Evolutionary conservation across 2,329 filamentous ascomycete species (phyloP).

Genomic region (Cordyceps cateniannulata): DNA sequence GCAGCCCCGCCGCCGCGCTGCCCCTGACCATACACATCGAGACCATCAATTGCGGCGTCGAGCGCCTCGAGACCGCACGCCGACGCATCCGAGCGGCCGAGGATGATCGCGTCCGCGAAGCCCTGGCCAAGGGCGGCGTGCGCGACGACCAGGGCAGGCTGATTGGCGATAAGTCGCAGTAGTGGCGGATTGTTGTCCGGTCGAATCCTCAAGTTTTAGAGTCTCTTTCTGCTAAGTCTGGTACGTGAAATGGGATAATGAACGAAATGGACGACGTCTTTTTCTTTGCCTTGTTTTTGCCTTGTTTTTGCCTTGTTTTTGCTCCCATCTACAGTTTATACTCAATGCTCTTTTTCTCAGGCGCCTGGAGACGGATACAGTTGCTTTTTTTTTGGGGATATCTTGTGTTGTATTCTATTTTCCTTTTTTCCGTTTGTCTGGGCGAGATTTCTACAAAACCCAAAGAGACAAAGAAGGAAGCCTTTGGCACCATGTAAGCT

Average conservation of each 20-base stretch:
- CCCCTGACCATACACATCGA: constrained; percentile 70
- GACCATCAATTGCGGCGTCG: constrained; percentile 64
- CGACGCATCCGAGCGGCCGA: constrained; percentile 52
- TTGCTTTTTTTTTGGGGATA: not conserved
- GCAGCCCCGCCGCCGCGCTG: constrained; percentile 29
- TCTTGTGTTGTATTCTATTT: not conserved
- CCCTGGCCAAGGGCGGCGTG: constrained; percentile 38
- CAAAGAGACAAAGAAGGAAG: not conserved
- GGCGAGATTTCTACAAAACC: not conserved
- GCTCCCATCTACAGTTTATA: not conserved
- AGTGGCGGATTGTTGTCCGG: not conserved
- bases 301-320: not conserved
- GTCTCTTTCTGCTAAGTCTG: not conserved
- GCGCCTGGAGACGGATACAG: not conserved
- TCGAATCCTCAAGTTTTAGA: not conserved
- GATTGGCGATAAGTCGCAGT: constrained; percentile 29
- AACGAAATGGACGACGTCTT: not conserved
- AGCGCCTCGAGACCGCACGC: constrained; percentile 61
- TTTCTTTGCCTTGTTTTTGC: not conserved
- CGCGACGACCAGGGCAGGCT: constrained; percentile 32
- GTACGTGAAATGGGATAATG: not conserved
- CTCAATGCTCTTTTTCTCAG: not conserved
- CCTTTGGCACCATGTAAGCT: not conserved
- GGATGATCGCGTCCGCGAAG: constrained; percentile 49
- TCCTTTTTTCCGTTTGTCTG: not conserved